Evolutionary conservation across 2,329 filamentous ascomycete species (phyloP), one percentile per base, ranked within the genome.

Genomic region (Trichoderma polysporum): DNA sequence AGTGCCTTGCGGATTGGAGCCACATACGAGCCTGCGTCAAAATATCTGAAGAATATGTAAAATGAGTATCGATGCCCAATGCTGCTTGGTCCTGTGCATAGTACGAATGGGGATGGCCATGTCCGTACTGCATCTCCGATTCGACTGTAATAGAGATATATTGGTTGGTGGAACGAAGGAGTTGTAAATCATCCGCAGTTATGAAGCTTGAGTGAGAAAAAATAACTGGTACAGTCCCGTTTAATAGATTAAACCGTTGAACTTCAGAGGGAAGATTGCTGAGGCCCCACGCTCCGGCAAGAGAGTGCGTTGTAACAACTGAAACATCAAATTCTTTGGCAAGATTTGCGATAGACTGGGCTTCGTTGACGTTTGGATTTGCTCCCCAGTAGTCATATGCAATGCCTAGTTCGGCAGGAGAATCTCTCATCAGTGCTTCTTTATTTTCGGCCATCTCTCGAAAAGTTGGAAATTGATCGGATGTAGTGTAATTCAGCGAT

Each of bases 101-200:
- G 62, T 82, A 78, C 19, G 76, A 78, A 41, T 74, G 71, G 1
- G 79, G 78, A 66, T 87, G 83, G 0, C 75, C 77, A 70, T 86
- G 84, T n/a, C 86, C 85, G 73, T 83, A 87, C 72, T 86, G 84
- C 79, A 86, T 82, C 70, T 88, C 86, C 0, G 83, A 85, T 71
- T 88, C 86, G 1, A 85, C 84, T 0, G 86, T 88, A 67, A 85
- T 85, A 60, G 84, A 85, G 49, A 88, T 74, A 74, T 83, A 83
- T 59, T 86, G 81, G 73, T 87, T 83, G 2, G 79, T 79, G 0
- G 74, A 68, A 12, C 83, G 82, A 0, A 88, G 79, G 0, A 85
- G 76, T 1, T 74, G 62, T 0, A 76, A 76, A 15, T 82, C 80
- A 0, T 69, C 66, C 0, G 77, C 72, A 0, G 80, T 80, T 19